Base-by-base conservation (phyloP, 768 basidiomycete genomes). In the Lyophyllum decastes region DNA sequence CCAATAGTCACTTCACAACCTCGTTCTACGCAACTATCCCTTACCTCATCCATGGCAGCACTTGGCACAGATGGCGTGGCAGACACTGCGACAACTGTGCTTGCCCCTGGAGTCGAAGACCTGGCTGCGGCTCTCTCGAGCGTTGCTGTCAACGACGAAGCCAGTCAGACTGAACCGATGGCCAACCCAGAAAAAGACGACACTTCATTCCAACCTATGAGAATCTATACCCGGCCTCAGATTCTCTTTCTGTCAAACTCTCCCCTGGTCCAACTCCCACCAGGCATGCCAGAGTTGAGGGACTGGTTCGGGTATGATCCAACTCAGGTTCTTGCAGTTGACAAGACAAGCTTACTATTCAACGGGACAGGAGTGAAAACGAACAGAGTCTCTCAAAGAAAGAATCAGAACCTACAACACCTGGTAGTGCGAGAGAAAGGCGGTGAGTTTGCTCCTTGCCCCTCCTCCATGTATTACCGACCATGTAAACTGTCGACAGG, bases 271-370 rank as follows among this genome's bases (percentile, higher is more conserved):
- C 77, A 81, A 59, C 76, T 79, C 24, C 92, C 93, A 6, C 68
- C 76, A 50, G 83, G 84, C 62, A 93, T 94, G 93, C 92, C 92
- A 49, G 78, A 83, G 46, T 75, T 94, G 51, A 92, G 87, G 75
- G 85, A 88, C 46, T 94, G 92, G 92, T 94, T 94, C 73, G 92
- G 92, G 92, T 94, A 70, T 58, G 85, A 76, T 52, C 57, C 60
- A n/a, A 38, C 56, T 57, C 22, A 48, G 52, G 38, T 53, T 27
- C 51, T 35, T 51, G 61, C 56, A 58, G 35, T 41, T 41, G 40
- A 19, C 40, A 57, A 58, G 56, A 65, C 30, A 52, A 59, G 54
- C 61, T 66, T 61, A 61, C 63, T 50, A 55, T 61, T 50, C 33
- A 50, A 40, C 46, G 10, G 8, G 11, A 49, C 49, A 83, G 81